Evolutionary conservation across 116 monocot species (phyloP), one percentile per base, ranked within the genome.

Genomic region (Cymodocea nodosa): DNA sequence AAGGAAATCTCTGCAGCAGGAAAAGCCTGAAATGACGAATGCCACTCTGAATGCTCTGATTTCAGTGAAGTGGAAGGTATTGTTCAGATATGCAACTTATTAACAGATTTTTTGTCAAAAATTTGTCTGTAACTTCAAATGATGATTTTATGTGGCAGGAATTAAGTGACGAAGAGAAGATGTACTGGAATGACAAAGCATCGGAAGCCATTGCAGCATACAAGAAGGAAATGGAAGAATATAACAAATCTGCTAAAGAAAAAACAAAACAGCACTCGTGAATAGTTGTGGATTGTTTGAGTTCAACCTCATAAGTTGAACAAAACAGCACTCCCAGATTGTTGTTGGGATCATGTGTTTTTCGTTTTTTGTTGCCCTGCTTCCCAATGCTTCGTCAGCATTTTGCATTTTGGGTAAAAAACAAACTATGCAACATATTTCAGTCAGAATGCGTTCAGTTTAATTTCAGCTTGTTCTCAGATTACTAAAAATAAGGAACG

Each of bases 31-130:
- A 35, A 69, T 73, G 5, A 22, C 23, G 35, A 80, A 76, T 23
- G 76, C 89, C 23, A 89, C 86, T 35, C 44, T 93, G 15, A 89
- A 60, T 76, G 93, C 93, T 60, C 61, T 89, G 53, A 70, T 93
- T 36, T 89, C 93, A 51, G 93, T 93, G 63, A 93, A 82, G 64
- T 93, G 93, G 44, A 44, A 44, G 44, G 44, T 44, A 30, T 30
- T 30, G 30, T 30, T 30, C 30, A 3, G 30, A 30, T 30, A 3
- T 30, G 30, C 30, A 30, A 30, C 1, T 30, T 30, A 3, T 30
- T 30, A 30, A 30, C 30, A 30, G 30, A 30, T 30, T 30, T 30
- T 30, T 30, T 30, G 30, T 30, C 30, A 30, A 30, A 44, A 44
- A 8, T 44, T 6, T 44, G 44, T 8, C 44, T 44, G 11, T 6